A percentile compares a stretch with the other conserved stretches of the same genome.
These are phyloP conservation scores for Closterium sp. DNA, from an alignment of 139 green algal genomes.

Conservation along the genomic window DNA sequence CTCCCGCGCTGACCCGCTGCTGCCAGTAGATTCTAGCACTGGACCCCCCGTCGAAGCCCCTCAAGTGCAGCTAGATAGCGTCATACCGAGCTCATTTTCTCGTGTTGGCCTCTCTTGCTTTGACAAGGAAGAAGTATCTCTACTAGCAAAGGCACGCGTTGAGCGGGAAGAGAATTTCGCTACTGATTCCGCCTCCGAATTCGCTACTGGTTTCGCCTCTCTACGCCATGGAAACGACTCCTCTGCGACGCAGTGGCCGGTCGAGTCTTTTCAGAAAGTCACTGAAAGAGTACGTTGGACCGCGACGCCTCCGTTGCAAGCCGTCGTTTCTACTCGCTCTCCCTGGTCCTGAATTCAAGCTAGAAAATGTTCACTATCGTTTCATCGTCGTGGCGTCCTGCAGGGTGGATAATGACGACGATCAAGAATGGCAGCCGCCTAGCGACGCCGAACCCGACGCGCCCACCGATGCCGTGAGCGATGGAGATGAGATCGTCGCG, in stretches of 20 bases:
- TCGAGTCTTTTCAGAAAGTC: not conserved
- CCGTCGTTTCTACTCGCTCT: not conserved
- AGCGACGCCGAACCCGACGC: not conserved
- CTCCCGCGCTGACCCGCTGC: not conserved
- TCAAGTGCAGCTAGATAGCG: not conserved
- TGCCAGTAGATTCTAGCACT: not conserved
- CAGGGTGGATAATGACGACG: not conserved
- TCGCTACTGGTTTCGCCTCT: not conserved
- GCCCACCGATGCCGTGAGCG: not conserved
- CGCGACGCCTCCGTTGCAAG: not conserved
- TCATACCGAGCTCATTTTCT: not conserved
- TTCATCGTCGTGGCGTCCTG: not conserved
- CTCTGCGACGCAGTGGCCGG: not conserved
- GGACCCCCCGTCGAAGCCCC: not conserved
- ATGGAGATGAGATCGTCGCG: not conserved
- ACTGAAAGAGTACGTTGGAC: not conserved
- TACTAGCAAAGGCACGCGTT: not conserved
- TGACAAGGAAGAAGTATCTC: not conserved
- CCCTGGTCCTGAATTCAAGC: not conserved
- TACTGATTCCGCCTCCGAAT: too few species aligned
- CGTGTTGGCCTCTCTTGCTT: not conserved
- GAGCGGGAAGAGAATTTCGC: not conserved
- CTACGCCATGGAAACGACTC: not conserved
- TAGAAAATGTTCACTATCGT: not conserved
- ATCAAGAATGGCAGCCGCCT: not conserved